These are phyloP conservation scores for Podospora didyma DNA, from an alignment of 495 filamentous ascomycete species.

Conservation along the genomic window DNA sequence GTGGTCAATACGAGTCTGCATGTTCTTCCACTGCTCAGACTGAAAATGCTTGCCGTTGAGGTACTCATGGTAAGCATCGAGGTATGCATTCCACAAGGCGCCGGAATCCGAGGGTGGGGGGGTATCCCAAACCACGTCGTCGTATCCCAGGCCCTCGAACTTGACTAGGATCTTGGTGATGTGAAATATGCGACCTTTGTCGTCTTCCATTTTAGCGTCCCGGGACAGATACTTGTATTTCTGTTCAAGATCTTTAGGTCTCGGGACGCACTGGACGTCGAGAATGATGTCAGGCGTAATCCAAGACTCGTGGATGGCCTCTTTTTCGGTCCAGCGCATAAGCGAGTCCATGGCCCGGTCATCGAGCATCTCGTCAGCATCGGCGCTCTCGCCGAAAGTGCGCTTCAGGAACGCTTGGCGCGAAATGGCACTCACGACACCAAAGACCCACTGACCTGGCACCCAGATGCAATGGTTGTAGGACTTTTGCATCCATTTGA, in stretches of 20 bases:
- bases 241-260: conserved; percentile 37
- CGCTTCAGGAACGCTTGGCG: conserved; percentile 70
- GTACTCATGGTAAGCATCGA: conserved; percentile 78
- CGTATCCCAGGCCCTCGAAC: conserved; percentile 91
- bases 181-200: conserved; percentile 62
- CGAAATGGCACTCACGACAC: conserved; percentile 59
- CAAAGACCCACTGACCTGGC: conserved; percentile 85
- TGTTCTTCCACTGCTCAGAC: conserved; percentile 45
- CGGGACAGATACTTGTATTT: conserved; percentile 34
- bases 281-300: conserved; percentile 85
- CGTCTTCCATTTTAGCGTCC: conserved; percentile 54
- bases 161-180: conserved; percentile 75
- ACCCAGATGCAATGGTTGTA: conserved; percentile 81
- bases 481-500: conserved; percentile 79
- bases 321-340: conserved; percentile 66
- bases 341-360: conserved; percentile 30
- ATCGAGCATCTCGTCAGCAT: conserved; percentile 12
- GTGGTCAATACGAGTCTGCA: conserved; percentile 58
- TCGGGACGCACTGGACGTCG: conserved; percentile 52
- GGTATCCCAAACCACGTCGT: conserved; percentile 84
- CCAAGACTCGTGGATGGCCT: conserved; percentile 82
- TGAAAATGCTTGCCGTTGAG: conserved; percentile 67
- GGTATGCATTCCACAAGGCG: conserved; percentile 77
- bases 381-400: conserved; percentile 45
- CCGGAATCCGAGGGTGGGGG: conserved; percentile 65